These are phyloP conservation scores for Ophiostoma ulmi DNA, from an alignment of 2,329 filamentous ascomycete genomes.

Conservation along the genomic window DNA sequence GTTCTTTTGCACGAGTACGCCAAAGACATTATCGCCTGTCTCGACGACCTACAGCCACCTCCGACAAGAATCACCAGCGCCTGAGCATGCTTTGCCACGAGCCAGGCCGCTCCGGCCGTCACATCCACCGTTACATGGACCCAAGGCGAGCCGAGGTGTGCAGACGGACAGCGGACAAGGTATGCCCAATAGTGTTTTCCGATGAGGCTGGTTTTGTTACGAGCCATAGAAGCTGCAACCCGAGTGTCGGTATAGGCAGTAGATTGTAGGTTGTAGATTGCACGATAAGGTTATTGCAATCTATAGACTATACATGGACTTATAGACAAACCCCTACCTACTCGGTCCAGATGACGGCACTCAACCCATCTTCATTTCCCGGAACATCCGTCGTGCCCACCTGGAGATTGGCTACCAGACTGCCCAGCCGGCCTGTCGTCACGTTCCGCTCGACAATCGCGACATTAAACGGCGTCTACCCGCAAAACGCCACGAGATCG, in stretches of 20 bases:
- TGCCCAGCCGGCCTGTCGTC: background rate
- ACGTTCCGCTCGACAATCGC: background rate
- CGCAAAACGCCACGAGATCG: slow-evolving; percentile 39
- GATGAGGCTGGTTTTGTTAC: background rate
- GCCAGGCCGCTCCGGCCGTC: background rate
- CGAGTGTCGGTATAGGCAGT: background rate
- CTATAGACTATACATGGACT: background rate
- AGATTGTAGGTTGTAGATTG: background rate
- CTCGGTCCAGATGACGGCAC: background rate
- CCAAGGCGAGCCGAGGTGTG: background rate
- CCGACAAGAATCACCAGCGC: background rate
- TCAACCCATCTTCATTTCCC: background rate
- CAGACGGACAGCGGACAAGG: background rate
- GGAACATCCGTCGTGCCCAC: background rate
- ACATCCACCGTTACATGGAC: background rate
- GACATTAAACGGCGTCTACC: background rate
- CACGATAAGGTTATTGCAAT: background rate
- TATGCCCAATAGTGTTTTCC: background rate
- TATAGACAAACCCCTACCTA: background rate
- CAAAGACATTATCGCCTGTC: background rate
- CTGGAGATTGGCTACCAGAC: background rate
- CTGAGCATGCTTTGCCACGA: slow-evolving; percentile 29
- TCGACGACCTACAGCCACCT: background rate
- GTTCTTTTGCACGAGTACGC: background rate
- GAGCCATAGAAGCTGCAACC: background rate